Evolutionary conservation across 1,139 yeast species (phyloP).

Genomic region (Williopsis jadinii): DNA sequence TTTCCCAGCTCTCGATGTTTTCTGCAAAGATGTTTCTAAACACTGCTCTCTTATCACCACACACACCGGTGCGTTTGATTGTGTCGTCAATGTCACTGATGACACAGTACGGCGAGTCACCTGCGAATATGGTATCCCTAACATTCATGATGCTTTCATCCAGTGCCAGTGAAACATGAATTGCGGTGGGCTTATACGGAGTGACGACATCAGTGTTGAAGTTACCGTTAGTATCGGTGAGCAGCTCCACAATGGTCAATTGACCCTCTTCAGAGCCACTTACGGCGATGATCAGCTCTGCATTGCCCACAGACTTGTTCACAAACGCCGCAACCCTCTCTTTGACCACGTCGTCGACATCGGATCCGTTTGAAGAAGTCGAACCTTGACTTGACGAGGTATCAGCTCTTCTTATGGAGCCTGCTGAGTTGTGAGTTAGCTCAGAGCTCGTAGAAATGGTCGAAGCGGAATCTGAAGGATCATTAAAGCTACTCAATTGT

Average conservation of each 20-base stretch:
- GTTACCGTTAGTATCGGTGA: conserved; percentile 56
- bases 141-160: conserved; percentile 42
- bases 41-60: conserved; percentile 78
- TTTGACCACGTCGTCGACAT: conserved; percentile 34
- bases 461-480: conserved; percentile 5
- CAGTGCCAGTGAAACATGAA: conserved; percentile 35
- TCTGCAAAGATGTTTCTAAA: conserved; percentile 70
- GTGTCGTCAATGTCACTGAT: conserved; percentile 96
- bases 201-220: conserved; percentile 44
- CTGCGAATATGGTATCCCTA: conserved; percentile 37
- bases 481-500: conserved; percentile 15
- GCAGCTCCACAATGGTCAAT: conserved; percentile 25
- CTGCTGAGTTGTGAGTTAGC: conserved; percentile 4
- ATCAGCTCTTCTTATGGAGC: conserved; percentile 7
- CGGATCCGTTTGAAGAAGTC: conserved; percentile 16
- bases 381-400: conserved; percentile 13
- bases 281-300: conserved; percentile 43
- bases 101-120: conserved; percentile 53
- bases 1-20: conserved; percentile 55
- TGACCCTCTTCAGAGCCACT: conserved; percentile 37
- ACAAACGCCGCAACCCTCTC: conserved; percentile 56
- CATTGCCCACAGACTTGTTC: conserved; percentile 48
- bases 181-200: conserved; percentile 46
- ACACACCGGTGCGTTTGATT: conserved; percentile 80
- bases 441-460: conserved; percentile 18